Conservation (phyloP, 768 basidiomycete genomes). For the Lentinula boryana region DNA sequence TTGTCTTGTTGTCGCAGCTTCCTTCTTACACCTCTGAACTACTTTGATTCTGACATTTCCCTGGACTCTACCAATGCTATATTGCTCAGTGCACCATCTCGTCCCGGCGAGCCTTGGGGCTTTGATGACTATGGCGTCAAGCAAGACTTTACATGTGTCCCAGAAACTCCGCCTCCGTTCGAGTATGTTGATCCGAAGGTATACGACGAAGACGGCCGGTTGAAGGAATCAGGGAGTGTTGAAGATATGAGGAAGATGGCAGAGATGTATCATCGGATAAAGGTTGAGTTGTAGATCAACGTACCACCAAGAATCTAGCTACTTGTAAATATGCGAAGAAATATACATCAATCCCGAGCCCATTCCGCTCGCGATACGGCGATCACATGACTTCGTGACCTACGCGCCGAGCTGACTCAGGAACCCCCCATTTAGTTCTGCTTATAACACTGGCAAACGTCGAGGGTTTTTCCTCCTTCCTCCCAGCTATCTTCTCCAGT, state of each 20-base stretch:
- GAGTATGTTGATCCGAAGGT: constrained; percentile 27
- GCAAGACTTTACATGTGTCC: constrained; percentile 31
- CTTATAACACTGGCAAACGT: neutral
- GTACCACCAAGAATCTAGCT: neutral
- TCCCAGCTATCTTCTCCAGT: neutral
- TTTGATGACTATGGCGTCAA: constrained; percentile 52
- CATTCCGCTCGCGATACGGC: too few relatives aligned
- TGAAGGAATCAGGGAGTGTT: constrained; percentile 18
- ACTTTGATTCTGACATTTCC: constrained; percentile 58
- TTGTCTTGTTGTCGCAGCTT: constrained; percentile 28
- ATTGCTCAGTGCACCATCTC: constrained; percentile 32
- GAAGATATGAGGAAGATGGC: constrained; percentile 34
- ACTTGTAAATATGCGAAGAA: too few relatives aligned
- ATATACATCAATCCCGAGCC: too few relatives aligned
- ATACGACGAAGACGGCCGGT: constrained; percentile 28
- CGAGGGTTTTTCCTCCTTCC: neutral
- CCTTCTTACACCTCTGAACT: constrained; percentile 57
- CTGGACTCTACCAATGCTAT: constrained; percentile 53
- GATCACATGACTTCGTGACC: neutral
- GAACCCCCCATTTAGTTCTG: neutral
- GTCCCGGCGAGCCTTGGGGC: constrained; percentile 29
- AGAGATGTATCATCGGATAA: constrained; percentile 34
- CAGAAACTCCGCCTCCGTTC: constrained; percentile 28
- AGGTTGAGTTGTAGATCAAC: constrained; percentile 14
- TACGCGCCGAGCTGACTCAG: neutral